Conservation (phyloP, 1,284 basidiomycete genomes). For the Ganoderma resinaceum region DNA sequence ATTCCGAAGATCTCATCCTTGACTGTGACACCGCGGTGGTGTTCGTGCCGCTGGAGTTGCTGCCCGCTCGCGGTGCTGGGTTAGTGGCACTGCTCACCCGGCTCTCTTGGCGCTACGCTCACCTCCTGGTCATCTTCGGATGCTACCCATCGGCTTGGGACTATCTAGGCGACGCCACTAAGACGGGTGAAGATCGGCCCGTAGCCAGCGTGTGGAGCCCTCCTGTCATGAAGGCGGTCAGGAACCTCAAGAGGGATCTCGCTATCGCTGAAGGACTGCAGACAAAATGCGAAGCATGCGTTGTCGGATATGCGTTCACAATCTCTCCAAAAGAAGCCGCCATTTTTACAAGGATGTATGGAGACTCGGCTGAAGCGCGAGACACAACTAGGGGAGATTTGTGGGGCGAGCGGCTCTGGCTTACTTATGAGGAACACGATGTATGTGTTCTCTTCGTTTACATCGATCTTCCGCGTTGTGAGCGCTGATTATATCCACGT, state of each 20-base stretch:
- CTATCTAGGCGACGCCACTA: conserved; percentile 24
- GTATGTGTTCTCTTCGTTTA: conserved; percentile 22
- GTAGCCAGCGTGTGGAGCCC: conserved; percentile 54
- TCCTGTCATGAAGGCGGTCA: conserved; percentile 68
- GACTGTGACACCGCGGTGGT: conserved; percentile 65
- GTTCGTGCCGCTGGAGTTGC: conserved; percentile 59
- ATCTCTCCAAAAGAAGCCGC: conserved; percentile 64
- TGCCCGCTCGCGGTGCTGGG: conserved; percentile 56
- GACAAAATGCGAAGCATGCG: conserved; percentile 49
- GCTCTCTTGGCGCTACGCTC: conserved; percentile 65
- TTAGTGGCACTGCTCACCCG: conserved; percentile 48
- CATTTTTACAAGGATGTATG: conserved; percentile 57
- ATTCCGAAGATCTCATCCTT: conserved; percentile 52
- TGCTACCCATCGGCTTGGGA: conserved; percentile 59
- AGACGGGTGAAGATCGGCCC: conserved; percentile 39
- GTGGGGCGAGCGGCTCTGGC: conserved; percentile 70
- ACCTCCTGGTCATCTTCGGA: conserved; percentile 68
- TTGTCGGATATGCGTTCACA: conserved; percentile 65
- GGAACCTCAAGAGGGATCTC: conserved; percentile 66
- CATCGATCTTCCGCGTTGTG: not conserved
- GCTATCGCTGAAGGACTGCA: conserved; percentile 64
- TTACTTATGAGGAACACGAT: conserved; percentile 61
- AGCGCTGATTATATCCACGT: not conserved
- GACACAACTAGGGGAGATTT: conserved; percentile 51
- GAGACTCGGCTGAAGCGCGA: conserved; percentile 56